Conservation (phyloP, 192 early-diverging fungal species). For the Backusella tarrabulga region DNA sequence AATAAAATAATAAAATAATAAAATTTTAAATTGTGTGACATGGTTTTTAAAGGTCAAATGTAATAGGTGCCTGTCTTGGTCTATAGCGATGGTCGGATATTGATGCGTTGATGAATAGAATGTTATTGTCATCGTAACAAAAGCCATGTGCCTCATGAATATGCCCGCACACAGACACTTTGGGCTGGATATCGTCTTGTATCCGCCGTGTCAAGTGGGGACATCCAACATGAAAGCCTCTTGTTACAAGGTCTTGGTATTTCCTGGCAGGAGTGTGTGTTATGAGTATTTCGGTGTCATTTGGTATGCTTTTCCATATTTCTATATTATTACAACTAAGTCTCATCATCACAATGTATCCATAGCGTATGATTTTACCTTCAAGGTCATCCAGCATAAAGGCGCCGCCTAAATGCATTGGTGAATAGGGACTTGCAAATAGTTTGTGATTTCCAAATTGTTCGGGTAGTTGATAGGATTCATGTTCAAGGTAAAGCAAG, state of each 20-base stretch:
- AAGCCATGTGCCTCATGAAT: conserved; percentile 36
- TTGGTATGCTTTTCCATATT: conserved; percentile 27
- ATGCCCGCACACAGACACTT: conserved; percentile 35
- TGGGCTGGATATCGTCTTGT: conserved; percentile 13
- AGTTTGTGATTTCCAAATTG: conserved; percentile 12
- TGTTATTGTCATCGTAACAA: neutral
- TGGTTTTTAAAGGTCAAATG: conserved; percentile 27
- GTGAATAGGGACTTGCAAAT: conserved; percentile 30
- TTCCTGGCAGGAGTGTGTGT: conserved; percentile 30
- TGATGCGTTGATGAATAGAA: conserved; percentile 29
- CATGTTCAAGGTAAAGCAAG: conserved; percentile 34
- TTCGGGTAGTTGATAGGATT: conserved; percentile 19
- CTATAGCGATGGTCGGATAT: conserved; percentile 19
- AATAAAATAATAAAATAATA: neutral
- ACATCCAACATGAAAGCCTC: conserved; percentile 28
- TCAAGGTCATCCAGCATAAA: conserved; percentile 29
- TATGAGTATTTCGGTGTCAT: conserved; percentile 27
- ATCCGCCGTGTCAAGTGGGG: conserved; percentile 16
- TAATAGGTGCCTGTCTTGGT: conserved; percentile 20
- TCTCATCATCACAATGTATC: neutral
- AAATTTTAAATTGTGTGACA: neutral
- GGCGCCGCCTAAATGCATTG: conserved; percentile 25
- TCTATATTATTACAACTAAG: neutral
- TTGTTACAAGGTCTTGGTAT: conserved; percentile 10
- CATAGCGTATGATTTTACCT: neutral